These are phyloP conservation scores for Xylaria cubensis DNA, from an alignment of 495 filamentous ascomycete genomes.

Conservation along the genomic window DNA sequence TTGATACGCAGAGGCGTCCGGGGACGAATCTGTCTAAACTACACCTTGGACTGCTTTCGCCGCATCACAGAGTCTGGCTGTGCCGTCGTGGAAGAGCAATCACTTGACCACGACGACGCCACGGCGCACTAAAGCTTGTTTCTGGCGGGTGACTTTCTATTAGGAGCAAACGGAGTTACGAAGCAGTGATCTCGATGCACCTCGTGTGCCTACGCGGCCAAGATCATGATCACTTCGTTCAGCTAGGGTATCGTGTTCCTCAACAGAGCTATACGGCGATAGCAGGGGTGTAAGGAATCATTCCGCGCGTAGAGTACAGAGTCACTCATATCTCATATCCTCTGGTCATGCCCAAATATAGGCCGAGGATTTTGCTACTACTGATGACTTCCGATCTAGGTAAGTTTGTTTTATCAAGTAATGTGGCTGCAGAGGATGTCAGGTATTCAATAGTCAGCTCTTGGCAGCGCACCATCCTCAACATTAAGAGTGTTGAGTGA, in stretches of 20 bases:
- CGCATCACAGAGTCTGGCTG: not conserved
- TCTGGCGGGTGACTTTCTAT: not conserved
- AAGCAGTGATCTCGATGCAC: not conserved
- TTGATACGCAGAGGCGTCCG: slow-evolving; percentile 11
- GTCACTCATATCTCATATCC: not conserved
- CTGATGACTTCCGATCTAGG: slow-evolving; percentile 6
- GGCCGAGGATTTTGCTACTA: not conserved
- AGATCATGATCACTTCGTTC: not conserved
- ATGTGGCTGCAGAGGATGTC: slow-evolving; percentile 13
- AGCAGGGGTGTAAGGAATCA: not conserved
- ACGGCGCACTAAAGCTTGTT: not conserved
- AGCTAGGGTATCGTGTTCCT: not conserved
- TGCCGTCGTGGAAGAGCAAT: not conserved
- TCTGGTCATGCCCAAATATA: not conserved
- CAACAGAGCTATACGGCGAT: not conserved
- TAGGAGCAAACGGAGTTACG: slow-evolving; percentile 17
- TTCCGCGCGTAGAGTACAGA: slow-evolving; percentile 6
- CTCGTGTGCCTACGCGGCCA: slow-evolving; percentile 12
- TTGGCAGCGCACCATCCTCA: slow-evolving; percentile 7
- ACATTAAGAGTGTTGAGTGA: not conserved
- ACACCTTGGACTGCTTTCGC: not conserved
- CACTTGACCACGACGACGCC: not conserved
- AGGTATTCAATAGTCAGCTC: slow-evolving; percentile 11
- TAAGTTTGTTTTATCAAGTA: not conserved
- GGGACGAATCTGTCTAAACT: not conserved